A percentile compares a stretch with the other conserved stretches of the same genome.
Conservation (phyloP, 169 alveolate species). For the Perkinsus chesapeaki region DNA sequence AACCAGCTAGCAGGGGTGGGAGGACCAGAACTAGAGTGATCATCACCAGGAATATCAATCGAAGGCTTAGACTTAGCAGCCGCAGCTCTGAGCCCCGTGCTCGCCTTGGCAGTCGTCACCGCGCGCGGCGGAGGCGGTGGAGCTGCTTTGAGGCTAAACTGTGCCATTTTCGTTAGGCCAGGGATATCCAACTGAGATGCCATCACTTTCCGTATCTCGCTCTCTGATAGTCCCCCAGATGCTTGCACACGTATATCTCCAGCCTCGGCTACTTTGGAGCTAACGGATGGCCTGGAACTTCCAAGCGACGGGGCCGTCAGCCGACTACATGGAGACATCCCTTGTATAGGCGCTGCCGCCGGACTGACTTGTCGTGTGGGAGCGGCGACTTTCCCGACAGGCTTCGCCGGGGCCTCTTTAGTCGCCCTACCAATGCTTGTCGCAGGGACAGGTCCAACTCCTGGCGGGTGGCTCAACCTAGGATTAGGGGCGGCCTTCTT, state of each 20-base stretch:
- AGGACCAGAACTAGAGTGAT: background rate
- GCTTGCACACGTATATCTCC: background rate
- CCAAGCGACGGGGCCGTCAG: background rate
- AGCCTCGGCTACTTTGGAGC: background rate
- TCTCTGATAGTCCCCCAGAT: background rate
- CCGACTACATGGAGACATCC: too few species aligned
- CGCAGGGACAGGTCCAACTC: too few species aligned
- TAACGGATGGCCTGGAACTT: background rate
- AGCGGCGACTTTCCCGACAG: too few species aligned
- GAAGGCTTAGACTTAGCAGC: background rate
- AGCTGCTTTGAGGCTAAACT: background rate
- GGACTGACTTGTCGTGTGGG: too few species aligned
- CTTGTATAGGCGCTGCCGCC: too few species aligned
- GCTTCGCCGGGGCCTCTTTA: background rate
- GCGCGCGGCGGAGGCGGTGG: background rate
- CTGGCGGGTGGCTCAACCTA: too few species aligned
- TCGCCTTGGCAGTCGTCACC: background rate
- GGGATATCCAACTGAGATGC: background rate
- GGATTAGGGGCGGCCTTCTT: too few species aligned
- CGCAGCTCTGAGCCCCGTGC: background rate
- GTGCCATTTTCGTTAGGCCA: background rate
- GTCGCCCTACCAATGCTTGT: background rate
- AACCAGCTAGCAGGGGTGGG: background rate
- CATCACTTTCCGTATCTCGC: background rate
- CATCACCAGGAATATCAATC: background rate